Percentiles rank a stretch among this genome's conserved stretches.
Conservation (phyloP, 805 yeast genomes). For the Myxozyma mucilagina region DNA sequence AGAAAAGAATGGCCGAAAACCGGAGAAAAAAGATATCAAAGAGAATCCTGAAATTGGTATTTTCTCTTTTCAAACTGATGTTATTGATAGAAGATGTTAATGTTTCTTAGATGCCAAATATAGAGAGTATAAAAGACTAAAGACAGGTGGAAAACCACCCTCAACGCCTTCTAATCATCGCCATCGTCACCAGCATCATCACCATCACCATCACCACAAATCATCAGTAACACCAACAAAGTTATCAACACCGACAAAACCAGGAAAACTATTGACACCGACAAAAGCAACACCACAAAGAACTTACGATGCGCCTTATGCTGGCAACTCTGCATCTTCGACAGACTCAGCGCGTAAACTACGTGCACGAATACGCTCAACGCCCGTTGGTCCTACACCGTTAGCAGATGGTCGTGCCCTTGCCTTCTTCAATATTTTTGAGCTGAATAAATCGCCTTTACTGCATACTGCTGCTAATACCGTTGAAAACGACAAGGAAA, state of each 20-base stretch:
- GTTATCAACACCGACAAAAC: not conserved
- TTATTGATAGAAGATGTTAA: not conserved
- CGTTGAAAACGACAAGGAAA: not conserved
- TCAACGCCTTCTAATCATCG: not conserved
- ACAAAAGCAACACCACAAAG: not conserved
- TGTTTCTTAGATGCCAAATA: conserved; percentile 22
- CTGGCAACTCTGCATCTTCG: conserved; percentile 12
- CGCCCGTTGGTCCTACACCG: conserved; percentile 34
- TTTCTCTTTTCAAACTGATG: not conserved
- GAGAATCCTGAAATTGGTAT: conserved; percentile 42
- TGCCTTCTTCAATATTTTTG: conserved; percentile 30
- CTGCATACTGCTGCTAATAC: not conserved
- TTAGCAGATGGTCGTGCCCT: conserved; percentile 28
- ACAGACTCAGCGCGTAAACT: conserved; percentile 4
- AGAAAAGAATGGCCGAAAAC: conserved; percentile 45
- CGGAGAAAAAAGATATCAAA: conserved; percentile 52
- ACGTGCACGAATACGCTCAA: not conserved
- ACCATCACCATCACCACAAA: not conserved
- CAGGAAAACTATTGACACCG: not conserved
- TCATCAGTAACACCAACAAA: not conserved
- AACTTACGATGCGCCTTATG: conserved; percentile 15
- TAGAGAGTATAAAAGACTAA: conserved; percentile 16
- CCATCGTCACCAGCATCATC: not conserved
- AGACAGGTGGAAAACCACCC: not conserved
- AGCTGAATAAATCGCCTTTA: conserved; percentile 1